Evolutionary conservation across 2,329 filamentous ascomycete species (phyloP).

Genomic region (Aspergillus tanneri): DNA sequence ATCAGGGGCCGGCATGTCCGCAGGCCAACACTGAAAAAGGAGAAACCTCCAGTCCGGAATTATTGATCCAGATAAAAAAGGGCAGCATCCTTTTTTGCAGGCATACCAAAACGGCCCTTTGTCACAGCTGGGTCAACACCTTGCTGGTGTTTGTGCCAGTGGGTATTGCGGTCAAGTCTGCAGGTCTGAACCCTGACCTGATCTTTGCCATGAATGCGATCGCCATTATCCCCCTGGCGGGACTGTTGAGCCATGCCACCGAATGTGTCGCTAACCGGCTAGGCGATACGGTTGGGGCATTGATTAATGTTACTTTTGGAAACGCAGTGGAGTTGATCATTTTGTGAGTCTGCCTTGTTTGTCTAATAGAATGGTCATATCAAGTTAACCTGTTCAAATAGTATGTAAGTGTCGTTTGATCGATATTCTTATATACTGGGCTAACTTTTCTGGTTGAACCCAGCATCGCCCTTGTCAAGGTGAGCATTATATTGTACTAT

Average conservation of each 20-base stretch:
- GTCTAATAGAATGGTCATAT: constrained; percentile 14
- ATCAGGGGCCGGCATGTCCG: constrained; percentile 20
- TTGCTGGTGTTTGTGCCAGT: constrained; percentile 44
- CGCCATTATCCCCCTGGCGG: constrained; percentile 72
- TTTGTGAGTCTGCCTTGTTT: constrained; percentile 50
- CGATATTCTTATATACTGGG: not conserved
- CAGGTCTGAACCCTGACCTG: constrained; percentile 55
- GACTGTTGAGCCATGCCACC: constrained; percentile 69
- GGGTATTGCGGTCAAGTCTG: constrained; percentile 41
- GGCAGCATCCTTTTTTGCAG: constrained; percentile 32
- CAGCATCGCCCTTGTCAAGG: constrained; percentile 74
- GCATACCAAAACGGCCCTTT: constrained; percentile 37
- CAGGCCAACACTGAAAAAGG: constrained; percentile 14
- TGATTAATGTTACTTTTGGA: constrained; percentile 75
- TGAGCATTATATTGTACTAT: constrained; percentile 29
- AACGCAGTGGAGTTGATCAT: constrained; percentile 80
- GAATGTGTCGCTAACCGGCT: constrained; percentile 71
- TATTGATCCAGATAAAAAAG: constrained; percentile 31
- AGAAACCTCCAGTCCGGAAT: constrained; percentile 23
- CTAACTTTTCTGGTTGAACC: constrained; percentile 4
- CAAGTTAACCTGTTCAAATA: constrained; percentile 25
- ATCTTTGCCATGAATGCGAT: constrained; percentile 73
- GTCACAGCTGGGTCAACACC: constrained; percentile 46
- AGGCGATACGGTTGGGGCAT: constrained; percentile 69
- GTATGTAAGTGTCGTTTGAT: constrained; percentile 52